A percentile compares a stretch with the other conserved stretches of the same genome.
Evolutionary conservation across 345 rosid species (phyloP).

Genomic region (Psidium friedrichsthalianum): DNA sequence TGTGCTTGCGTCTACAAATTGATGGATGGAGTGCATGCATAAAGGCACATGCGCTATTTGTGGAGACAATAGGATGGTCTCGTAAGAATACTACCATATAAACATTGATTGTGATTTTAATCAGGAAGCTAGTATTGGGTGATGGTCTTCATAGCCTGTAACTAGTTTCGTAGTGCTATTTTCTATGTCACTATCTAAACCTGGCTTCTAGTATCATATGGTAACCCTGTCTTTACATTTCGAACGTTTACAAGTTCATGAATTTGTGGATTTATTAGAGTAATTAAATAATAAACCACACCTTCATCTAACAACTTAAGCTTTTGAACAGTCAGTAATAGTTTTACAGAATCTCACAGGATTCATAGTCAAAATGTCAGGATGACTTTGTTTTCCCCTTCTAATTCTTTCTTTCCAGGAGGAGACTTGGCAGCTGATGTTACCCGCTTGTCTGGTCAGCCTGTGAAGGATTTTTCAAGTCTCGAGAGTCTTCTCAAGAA

Average conservation of each 20-base stretch:
- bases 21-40: not conserved
- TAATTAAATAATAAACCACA: too few relatives aligned
- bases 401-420: slow-evolving; percentile 26
- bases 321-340: too few relatives aligned
- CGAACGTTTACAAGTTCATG: not conserved
- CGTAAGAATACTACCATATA: not conserved
- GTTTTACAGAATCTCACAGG: too few relatives aligned
- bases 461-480: slow-evolving; percentile 70
- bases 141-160: not conserved
- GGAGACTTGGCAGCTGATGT: slow-evolving; percentile 83
- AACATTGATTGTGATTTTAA: not conserved
- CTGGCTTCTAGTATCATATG: not conserved
- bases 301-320: too few relatives aligned
- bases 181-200: not conserved
- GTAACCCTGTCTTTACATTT: not conserved
- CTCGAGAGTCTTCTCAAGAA: slow-evolving; percentile 84
- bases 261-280: not conserved
- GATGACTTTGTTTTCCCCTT: not conserved
- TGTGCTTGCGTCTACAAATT: not conserved
- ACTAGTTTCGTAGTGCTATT: not conserved
- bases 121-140: not conserved
- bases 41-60: not conserved
- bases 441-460: slow-evolving; percentile 58
- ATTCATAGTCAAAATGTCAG: not conserved
- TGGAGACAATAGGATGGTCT: not conserved